Conservation (phyloP, 2,329 filamentous ascomycete genomes). For the Ophiostoma sp. region DNA sequence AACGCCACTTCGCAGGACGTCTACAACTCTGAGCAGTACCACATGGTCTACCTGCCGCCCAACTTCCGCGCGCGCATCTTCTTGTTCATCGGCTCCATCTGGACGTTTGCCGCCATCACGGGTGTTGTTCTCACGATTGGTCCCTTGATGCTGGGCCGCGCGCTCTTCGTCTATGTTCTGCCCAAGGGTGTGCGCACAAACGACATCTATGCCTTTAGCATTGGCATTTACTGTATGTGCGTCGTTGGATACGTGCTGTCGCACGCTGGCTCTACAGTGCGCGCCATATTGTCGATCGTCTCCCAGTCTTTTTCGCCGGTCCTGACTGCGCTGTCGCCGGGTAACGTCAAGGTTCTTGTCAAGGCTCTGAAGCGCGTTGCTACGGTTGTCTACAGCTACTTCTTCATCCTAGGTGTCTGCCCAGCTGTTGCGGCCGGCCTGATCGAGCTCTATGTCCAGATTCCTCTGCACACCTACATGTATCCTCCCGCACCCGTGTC, state of each 20-base stretch:
- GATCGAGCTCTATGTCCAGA: conserved; percentile 80
- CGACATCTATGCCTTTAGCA: conserved; percentile 92
- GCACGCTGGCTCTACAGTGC: conserved; percentile 42
- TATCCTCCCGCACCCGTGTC: conserved; percentile 31
- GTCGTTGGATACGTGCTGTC: conserved; percentile 57
- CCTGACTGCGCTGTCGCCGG: neutral
- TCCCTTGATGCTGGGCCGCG: conserved; percentile 77
- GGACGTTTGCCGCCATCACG: conserved; percentile 84
- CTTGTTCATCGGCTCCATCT: conserved; percentile 82
- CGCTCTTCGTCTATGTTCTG: conserved; percentile 67
- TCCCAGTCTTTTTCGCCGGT: conserved; percentile 30
- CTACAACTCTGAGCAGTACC: conserved; percentile 57
- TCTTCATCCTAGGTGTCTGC: conserved; percentile 68
- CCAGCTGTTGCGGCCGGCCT: conserved; percentile 74
- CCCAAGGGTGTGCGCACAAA: conserved; percentile 72
- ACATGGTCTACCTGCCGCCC: conserved; percentile 75
- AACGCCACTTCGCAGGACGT: conserved; percentile 39
- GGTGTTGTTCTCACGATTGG: conserved; percentile 81
- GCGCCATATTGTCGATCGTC: conserved; percentile 19
- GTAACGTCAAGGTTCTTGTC: conserved; percentile 9
- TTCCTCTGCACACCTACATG: conserved; percentile 80
- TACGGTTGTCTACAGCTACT: conserved; percentile 60
- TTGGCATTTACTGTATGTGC: conserved; percentile 78
- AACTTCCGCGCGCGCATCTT: conserved; percentile 75
- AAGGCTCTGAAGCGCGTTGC: conserved; percentile 23